Percentiles rank a stretch among this genome's conserved stretches.
phyloP scores from a whole-genome alignment of 345 rosid species.

The Angophora floribunda region DNA sequence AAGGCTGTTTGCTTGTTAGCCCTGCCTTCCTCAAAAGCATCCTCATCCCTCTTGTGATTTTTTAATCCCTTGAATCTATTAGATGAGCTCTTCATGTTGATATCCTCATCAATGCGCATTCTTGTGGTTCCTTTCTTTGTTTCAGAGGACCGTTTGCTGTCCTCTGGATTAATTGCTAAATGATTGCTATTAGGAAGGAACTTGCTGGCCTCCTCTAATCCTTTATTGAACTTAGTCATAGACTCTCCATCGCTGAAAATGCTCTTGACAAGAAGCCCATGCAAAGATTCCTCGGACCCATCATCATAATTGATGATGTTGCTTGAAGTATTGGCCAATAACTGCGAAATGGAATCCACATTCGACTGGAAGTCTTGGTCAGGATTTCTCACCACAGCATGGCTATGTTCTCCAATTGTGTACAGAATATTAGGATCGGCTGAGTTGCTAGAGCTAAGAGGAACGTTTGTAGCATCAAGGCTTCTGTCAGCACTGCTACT shows the following conservation, averaged over 20 bases:
- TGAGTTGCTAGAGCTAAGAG: background rate
- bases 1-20: slow-evolving; percentile 49
- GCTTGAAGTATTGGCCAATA: background rate
- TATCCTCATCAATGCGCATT: slow-evolving; percentile 10
- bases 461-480: background rate
- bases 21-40: slow-evolving; percentile 37
- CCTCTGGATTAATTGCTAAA: slow-evolving; percentile 8
- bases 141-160: background rate
- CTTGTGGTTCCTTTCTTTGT: background rate
- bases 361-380: background rate
- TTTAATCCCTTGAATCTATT: slow-evolving; percentile 34
- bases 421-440: background rate
- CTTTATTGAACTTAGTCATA: slow-evolving; percentile 12
- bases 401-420: background rate
- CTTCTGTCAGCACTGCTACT: slow-evolving; percentile 11
- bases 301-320: background rate
- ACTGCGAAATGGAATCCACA: no score
- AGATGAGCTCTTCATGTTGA: background rate
- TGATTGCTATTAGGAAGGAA: slow-evolving; percentile 17
- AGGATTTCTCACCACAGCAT: background rate
- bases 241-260: background rate
- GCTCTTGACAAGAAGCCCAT: background rate
- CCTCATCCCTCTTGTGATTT: slow-evolving; percentile 38
- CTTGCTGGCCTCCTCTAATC: slow-evolving; percentile 29
- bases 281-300: background rate